Evolutionary conservation across 331 rosid genomes (phyloP).

Genomic region (Malus hybrid): DNA sequence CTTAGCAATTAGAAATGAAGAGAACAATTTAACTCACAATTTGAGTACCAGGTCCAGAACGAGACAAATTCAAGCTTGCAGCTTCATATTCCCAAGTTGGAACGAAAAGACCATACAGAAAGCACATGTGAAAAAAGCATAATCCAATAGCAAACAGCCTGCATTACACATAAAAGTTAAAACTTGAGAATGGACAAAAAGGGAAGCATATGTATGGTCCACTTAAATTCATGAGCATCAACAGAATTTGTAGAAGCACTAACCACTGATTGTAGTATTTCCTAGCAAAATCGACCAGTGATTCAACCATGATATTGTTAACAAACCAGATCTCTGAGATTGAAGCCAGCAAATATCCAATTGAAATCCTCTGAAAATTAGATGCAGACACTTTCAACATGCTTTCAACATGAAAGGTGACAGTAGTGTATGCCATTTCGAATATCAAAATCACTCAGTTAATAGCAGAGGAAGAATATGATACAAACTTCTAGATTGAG

Average conservation of each 20-base stretch:
- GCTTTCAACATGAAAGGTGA: background rate
- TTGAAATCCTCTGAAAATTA: constrained; percentile 60
- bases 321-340: constrained; percentile 70
- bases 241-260: constrained; percentile 15
- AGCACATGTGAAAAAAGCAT: constrained; percentile 53
- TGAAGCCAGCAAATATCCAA: constrained; percentile 72
- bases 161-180: constrained; percentile 22
- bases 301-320: constrained; percentile 39
- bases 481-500: background rate
- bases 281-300: constrained; percentile 41
- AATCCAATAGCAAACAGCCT: constrained; percentile 55
- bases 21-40: constrained; percentile 35
- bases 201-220: background rate
- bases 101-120: constrained; percentile 55
- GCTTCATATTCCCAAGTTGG: constrained; percentile 44
- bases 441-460: background rate
- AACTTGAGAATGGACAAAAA: constrained; percentile 5
- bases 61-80: constrained; percentile 22
- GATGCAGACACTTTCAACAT: constrained; percentile 5
- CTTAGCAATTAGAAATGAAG: background rate
- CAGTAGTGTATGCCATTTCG: background rate
- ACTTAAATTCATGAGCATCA: background rate
- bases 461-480: constrained; percentile 14
- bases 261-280: constrained; percentile 77
- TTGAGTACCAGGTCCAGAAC: constrained; percentile 27